Conservation (phyloP, 768 basidiomycete genomes). For the Termitomyces sp. region DNA sequence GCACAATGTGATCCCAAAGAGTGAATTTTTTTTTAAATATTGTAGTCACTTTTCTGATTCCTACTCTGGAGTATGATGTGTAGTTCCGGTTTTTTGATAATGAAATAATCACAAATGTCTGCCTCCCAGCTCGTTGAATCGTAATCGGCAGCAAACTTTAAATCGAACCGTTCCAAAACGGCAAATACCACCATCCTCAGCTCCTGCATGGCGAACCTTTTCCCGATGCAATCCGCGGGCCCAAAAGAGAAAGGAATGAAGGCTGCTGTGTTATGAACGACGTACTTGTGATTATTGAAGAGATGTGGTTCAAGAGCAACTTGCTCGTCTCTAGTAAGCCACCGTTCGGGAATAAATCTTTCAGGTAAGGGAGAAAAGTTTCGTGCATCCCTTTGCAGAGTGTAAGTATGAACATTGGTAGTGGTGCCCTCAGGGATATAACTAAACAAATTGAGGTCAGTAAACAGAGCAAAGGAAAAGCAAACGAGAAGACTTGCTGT, state of each 20-base stretch:
- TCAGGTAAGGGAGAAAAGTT: conserved; percentile 13
- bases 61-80: conserved; percentile 10
- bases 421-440: background rate
- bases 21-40: background rate
- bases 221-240: conserved; percentile 46
- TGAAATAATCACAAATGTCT: conserved; percentile 23
- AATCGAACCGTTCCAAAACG: conserved; percentile 24
- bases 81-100: conserved; percentile 24
- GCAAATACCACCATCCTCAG: conserved; percentile 24
- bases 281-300: conserved; percentile 6
- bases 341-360: conserved; percentile 32
- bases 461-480: too few species aligned
- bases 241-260: conserved; percentile 38
- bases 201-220: conserved; percentile 28
- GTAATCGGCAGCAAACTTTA: conserved; percentile 21
- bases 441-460: too few species aligned
- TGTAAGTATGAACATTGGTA: background rate
- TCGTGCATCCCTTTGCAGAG: background rate
- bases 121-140: conserved; percentile 21
- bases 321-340: conserved; percentile 21
- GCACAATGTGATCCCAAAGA: too few species aligned
- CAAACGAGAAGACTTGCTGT: background rate
- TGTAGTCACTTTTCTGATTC: background rate
- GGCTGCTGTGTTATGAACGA: conserved; percentile 21
- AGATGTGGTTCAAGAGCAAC: conserved; percentile 13